Conservation (phyloP, 2,329 filamentous ascomycete genomes). For the Fusarium tupiense region DNA sequence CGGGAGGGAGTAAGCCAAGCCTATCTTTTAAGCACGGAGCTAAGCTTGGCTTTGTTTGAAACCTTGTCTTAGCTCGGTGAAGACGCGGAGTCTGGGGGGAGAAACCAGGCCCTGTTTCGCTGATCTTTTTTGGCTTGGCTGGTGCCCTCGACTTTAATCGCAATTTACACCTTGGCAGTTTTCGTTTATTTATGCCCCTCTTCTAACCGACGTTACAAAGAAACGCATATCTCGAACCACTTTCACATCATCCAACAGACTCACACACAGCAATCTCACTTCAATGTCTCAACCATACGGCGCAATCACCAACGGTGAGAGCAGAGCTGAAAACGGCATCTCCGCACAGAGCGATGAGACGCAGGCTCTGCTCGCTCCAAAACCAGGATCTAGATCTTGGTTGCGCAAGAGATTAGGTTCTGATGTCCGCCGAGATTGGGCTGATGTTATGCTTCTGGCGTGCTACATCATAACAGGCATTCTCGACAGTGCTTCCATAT, state of each 20-base stretch:
- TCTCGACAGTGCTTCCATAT: slow-evolving; percentile 79
- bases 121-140: neutral
- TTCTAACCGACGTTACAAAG: neutral
- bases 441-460: slow-evolving; percentile 74
- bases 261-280: neutral
- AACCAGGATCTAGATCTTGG: slow-evolving; percentile 30
- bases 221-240: neutral
- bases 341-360: slow-evolving; percentile 6
- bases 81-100: neutral
- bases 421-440: slow-evolving; percentile 61
- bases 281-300: slow-evolving; percentile 35
- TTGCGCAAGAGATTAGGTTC: slow-evolving; percentile 28
- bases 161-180: neutral
- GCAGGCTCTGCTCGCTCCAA: slow-evolving; percentile 31
- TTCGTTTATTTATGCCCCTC: slow-evolving; percentile 16
- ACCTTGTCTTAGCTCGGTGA: slow-evolving; percentile 5
- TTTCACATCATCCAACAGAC: neutral
- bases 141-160: neutral
- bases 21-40: neutral
- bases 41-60: neutral
- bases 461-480: slow-evolving; percentile 83
- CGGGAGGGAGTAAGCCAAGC: neutral
- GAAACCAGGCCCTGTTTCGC: neutral
- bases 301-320: slow-evolving; percentile 15
- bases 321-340: slow-evolving; percentile 13